Evolutionary conservation across 1,139 yeast species (phyloP).

Genomic region (Saccharomyces pastorianus): DNA sequence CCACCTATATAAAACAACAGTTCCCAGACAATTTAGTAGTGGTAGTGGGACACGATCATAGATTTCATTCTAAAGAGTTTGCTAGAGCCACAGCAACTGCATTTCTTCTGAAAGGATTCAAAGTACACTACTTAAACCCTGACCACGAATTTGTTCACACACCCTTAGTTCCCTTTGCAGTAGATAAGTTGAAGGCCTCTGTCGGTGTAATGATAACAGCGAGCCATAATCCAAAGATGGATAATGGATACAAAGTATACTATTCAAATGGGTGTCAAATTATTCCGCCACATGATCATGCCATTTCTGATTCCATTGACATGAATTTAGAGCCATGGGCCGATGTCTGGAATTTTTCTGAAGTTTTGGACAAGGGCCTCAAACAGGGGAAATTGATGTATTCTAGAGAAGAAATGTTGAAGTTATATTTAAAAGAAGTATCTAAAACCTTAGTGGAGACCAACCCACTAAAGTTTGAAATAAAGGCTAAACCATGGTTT

Average conservation of each 20-base stretch:
- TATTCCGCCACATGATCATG: conserved; percentile 79
- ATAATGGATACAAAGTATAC: conserved; percentile 92
- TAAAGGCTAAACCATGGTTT: conserved; percentile 33
- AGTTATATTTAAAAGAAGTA: conserved; percentile 14
- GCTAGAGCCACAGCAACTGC: conserved; percentile 75
- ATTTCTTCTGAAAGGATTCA: conserved; percentile 57
- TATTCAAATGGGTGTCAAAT: conserved; percentile 93
- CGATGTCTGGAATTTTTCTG: conserved; percentile 42
- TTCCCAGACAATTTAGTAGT: conserved; percentile 39
- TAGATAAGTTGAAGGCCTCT: conserved; percentile 53
- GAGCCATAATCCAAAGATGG: conserved; percentile 88
- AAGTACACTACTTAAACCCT: conserved; percentile 56
- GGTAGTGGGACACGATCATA: conserved; percentile 88
- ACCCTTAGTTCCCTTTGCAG: conserved; percentile 85
- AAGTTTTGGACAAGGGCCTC: conserved; percentile 30
- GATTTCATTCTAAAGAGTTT: conserved; percentile 69
- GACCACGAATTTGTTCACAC: conserved; percentile 56
- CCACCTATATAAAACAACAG: conserved; percentile 44
- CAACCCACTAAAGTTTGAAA: conserved; percentile 21
- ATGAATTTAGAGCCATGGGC: conserved; percentile 58
- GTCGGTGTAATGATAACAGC: conserved; percentile 97
- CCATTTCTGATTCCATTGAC: conserved; percentile 59
- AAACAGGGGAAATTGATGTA: conserved; percentile 16
- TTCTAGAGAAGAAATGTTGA: conserved; percentile 34
- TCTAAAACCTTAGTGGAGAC: conserved; percentile 14